A percentile compares a stretch with the other conserved stretches of the same genome.
phyloP scores from a whole-genome alignment of 176 grass and related monocot genomes.

The Cymbopogon citratus region DNA sequence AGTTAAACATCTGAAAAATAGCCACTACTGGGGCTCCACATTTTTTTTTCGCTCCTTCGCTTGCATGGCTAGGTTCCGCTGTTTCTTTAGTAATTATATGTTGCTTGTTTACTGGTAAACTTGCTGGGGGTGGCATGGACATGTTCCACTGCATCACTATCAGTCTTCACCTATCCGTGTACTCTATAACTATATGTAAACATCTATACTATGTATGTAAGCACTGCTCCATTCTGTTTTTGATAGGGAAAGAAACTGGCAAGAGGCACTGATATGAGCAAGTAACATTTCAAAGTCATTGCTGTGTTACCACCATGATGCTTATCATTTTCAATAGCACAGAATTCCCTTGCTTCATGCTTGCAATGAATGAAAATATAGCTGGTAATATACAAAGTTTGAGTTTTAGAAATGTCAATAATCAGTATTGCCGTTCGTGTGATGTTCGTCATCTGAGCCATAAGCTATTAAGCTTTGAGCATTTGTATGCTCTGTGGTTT shows the following conservation, averaged over 20 bases:
- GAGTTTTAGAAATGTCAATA: neutral
- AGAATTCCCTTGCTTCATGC: neutral
- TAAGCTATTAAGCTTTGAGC: neutral
- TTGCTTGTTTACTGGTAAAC: neutral
- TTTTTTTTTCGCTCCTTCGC: neutral
- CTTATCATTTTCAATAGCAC: neutral
- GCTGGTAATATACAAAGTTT: neutral
- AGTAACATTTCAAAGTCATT: neutral
- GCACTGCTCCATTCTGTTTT: neutral
- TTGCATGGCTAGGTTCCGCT: neutral
- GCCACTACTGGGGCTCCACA: neutral
- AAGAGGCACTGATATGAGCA: neutral
- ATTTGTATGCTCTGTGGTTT: neutral
- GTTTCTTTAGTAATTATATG: neutral
- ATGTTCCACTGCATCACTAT: neutral
- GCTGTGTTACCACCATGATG: neutral
- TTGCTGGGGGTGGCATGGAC: neutral
- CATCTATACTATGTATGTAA: neutral
- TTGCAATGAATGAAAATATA: neutral
- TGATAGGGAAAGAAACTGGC: neutral
- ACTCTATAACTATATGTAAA: neutral
- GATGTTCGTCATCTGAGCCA: neutral
- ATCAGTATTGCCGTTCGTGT: neutral
- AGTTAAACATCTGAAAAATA: neutral
- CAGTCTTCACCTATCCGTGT: neutral